Conservation (phyloP, 495 filamentous ascomycete genomes). For the Aspergillus egyptiacus region DNA sequence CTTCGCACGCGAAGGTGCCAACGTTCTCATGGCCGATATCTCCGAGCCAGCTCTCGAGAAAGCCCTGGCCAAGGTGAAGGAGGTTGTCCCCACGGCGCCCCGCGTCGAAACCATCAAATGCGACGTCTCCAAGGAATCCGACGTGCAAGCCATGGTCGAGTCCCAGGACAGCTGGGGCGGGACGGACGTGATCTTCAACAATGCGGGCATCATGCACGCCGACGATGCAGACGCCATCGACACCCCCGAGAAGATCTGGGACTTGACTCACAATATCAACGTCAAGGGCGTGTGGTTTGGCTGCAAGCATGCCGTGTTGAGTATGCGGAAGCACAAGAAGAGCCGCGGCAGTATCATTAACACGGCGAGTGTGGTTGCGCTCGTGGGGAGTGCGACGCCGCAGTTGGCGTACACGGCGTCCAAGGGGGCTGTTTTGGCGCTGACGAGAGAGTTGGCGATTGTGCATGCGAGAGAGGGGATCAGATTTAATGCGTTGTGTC, state of each 20-base stretch:
- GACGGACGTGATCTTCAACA: slow-evolving; percentile 97
- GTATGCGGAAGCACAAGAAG: slow-evolving; percentile 77
- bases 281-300: slow-evolving; percentile 99
- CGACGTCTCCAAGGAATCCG: slow-evolving; percentile 66
- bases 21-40: slow-evolving; percentile 80
- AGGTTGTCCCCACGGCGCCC: slow-evolving; percentile 54
- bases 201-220: slow-evolving; percentile 96
- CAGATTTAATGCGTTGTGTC: slow-evolving; percentile 88
- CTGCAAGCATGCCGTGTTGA: slow-evolving; percentile 83
- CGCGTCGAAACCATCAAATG: slow-evolving; percentile 34
- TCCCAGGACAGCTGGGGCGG: slow-evolving; percentile 79
- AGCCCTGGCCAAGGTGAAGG: slow-evolving; percentile 62
- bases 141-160: slow-evolving; percentile 66
- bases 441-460: slow-evolving; percentile 77
- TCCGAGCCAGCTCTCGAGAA: slow-evolving; percentile 64
- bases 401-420: slow-evolving; percentile 93
- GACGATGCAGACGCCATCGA: slow-evolving; percentile 79
- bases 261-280: slow-evolving; percentile 89
- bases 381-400: slow-evolving; percentile 89
- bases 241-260: slow-evolving; percentile 90
- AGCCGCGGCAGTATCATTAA: slow-evolving; percentile 80
- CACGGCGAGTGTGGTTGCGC: slow-evolving; percentile 85
- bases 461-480: slow-evolving; percentile 79
- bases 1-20: slow-evolving; percentile 84
- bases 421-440: slow-evolving; percentile 87